These are phyloP conservation scores for Starmerella bombi DNA, from an alignment of 805 yeast species.

Conservation along the genomic window DNA sequence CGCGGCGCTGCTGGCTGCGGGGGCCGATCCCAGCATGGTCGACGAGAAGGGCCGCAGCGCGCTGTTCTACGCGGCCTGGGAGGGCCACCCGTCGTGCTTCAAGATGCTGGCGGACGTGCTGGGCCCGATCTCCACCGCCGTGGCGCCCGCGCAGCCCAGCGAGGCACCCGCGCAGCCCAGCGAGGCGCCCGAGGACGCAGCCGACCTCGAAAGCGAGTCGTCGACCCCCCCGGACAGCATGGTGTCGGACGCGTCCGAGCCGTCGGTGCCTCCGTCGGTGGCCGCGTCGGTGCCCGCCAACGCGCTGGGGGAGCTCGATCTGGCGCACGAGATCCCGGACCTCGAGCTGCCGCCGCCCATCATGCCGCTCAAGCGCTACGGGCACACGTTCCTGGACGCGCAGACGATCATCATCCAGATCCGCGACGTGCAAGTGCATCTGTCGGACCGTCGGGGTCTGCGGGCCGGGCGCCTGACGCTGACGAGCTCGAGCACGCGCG, in stretches of 20 bases:
- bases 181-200: conserved; percentile 6
- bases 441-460: conserved; percentile 31
- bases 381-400: conserved; percentile 80
- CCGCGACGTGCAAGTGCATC: conserved; percentile 33
- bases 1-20: conserved; percentile 51
- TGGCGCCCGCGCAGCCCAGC: conserved; percentile 4
- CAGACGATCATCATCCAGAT: conserved; percentile 76
- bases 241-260: background rate
- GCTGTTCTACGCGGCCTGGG: conserved; percentile 81
- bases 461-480: conserved; percentile 56
- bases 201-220: conserved; percentile 2
- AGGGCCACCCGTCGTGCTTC: conserved; percentile 76
- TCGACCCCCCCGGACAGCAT: background rate
- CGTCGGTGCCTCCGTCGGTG: background rate
- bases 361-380: conserved; percentile 82
- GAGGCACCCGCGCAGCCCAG: conserved; percentile 3
- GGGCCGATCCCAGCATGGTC: conserved; percentile 52
- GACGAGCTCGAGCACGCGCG: conserved; percentile 54
- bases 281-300: background rate
- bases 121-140: conserved; percentile 8
- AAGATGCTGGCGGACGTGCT: conserved; percentile 43
- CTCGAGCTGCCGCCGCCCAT: conserved; percentile 91
- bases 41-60: conserved; percentile 78
- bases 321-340: conserved; percentile 55
- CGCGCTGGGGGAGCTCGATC: conserved; percentile 19